A percentile compares a stretch with the other conserved stretches of the same genome.
Conservation (phyloP, 2,329 filamentous ascomycete species). For the Fusarium sarcochroum region DNA sequence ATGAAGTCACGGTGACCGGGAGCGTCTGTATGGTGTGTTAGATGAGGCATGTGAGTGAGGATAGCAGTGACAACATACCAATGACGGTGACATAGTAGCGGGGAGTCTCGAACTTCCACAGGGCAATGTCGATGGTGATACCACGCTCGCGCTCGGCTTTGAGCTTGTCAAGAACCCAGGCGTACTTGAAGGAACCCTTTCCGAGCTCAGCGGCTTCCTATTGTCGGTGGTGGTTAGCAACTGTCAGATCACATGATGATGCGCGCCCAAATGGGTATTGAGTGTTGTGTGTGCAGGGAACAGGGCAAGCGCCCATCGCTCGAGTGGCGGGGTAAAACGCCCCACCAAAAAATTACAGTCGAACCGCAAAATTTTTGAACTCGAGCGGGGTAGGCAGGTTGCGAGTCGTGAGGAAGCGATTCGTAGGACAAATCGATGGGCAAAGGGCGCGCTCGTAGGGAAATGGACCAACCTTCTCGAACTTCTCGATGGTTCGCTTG, state of each 20-base stretch:
- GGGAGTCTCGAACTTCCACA: slow-evolving; percentile 99
- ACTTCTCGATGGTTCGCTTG: slow-evolving; percentile 99
- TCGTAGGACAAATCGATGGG: slow-evolving; percentile 32
- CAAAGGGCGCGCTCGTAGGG: slow-evolving; percentile 28
- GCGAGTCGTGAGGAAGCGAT: slow-evolving; percentile 27
- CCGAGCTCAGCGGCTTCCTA: slow-evolving; percentile 98
- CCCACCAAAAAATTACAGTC: slow-evolving; percentile 30
- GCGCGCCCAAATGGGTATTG: slow-evolving; percentile 8
- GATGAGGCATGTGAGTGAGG: slow-evolving; percentile 19
- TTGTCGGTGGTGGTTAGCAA: slow-evolving; percentile 45
- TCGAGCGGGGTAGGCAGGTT: slow-evolving; percentile 24
- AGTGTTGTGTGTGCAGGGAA: slow-evolving; percentile 27
- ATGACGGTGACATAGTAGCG: slow-evolving; percentile 99
- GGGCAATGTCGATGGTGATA: slow-evolving; percentile 99
- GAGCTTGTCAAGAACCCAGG: slow-evolving; percentile 99
- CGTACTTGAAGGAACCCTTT: slow-evolving; percentile 99
- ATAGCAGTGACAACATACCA: slow-evolving; percentile 68
- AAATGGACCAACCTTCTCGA: slow-evolving; percentile 90
- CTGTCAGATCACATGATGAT: slow-evolving; percentile 27
- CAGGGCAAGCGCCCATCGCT: slow-evolving; percentile 24
- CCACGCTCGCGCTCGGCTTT: slow-evolving; percentile 99
- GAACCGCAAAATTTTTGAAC: slow-evolving; percentile 35
- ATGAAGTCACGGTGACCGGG: slow-evolving; percentile 99
- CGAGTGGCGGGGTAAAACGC: slow-evolving; percentile 41
- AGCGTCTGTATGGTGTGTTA: slow-evolving; percentile 76